Evolutionary conservation across 345 rosid genomes (phyloP), one percentile per base, ranked within the genome.

Genomic region (Mangifera indica): DNA sequence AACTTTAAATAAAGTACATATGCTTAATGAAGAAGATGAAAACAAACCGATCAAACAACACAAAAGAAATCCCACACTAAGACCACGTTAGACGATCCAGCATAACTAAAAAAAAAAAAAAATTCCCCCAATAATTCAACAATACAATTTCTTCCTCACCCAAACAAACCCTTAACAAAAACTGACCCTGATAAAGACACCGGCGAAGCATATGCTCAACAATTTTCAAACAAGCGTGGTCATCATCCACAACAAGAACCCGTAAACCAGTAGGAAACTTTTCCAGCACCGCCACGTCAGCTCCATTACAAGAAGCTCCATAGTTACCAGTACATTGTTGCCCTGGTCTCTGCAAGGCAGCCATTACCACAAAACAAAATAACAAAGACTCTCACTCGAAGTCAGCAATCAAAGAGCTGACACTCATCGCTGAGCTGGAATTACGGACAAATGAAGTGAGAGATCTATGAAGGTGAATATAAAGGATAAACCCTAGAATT

Each of bases 181-280:
- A 46, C 71, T 37, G 71, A 91, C 97, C 93, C 48, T 49, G 72
- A 80, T 91, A 91, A 29, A 52, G 72, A 78, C 87, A 89, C 8
- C 88, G 84, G 25, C 81, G 84, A 80, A 91, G 95, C 93, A 87
- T 88, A 78, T 72, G 79, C 83, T 89, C 88, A 49, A 89, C 74
- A 72, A 91, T 81, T 49, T 46, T 46, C 12, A 46, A 46, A 11
- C 10, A 44, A 2, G 12, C 14, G 11, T 11, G 51, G 51, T 46
- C 14, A 10, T 46, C 51, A 46, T 46, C 51, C 11, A 46, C 12
- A 46, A 14, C 17, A 46, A 46, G 51, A 46, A 46, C 51, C 11
- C 51, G 51, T 14, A 46, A 10, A 46, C 51, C 14, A 10, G 3
- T 0, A 10, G 51, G 51, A 46, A 46, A 46, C 14, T 46, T 9